A percentile compares a stretch with the other conserved stretches of the same genome.
phyloP scores from a whole-genome alignment of 2,329 filamentous ascomycete species.

The Alternaria consortialis region DNA sequence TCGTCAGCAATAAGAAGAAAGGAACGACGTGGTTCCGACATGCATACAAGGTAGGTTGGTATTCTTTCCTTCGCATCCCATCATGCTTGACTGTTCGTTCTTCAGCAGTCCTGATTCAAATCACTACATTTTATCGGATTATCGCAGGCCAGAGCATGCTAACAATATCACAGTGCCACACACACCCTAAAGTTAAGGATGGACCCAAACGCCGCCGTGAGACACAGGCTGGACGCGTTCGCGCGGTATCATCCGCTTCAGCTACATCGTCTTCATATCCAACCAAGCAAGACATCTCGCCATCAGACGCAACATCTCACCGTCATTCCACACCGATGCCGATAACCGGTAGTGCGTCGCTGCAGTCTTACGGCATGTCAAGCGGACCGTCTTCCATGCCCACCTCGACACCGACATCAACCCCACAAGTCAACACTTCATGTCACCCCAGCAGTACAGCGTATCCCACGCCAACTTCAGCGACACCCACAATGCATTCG shows the following conservation, averaged over 20 bases:
- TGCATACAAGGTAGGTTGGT: slow-evolving; percentile 75
- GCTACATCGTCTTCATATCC: slow-evolving; percentile 47
- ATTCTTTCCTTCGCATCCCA: slow-evolving; percentile 15
- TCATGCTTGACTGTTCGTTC: slow-evolving; percentile 10
- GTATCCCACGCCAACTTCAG: slow-evolving; percentile 38
- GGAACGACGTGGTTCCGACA: slow-evolving; percentile 93
- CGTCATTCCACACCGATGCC: slow-evolving; percentile 46
- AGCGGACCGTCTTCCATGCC: slow-evolving; percentile 23
- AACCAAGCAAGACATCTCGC: slow-evolving; percentile 39
- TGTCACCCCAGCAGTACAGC: slow-evolving; percentile 34
- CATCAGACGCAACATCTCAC: slow-evolving; percentile 32
- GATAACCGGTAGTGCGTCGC: slow-evolving; percentile 30
- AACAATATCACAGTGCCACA: slow-evolving; percentile 50
- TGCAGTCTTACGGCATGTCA: slow-evolving; percentile 38
- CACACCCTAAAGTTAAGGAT: slow-evolving; percentile 55
- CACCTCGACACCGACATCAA: slow-evolving; percentile 32
- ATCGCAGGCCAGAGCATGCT: slow-evolving; percentile 30
- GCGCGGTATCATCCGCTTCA: slow-evolving; percentile 48
- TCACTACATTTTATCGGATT: slow-evolving; percentile 2
- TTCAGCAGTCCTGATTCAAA: slow-evolving; percentile 11
- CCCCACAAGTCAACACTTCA: slow-evolving; percentile 29
- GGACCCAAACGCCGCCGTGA: slow-evolving; percentile 54
- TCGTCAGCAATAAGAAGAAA: slow-evolving; percentile 88
- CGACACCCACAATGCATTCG: slow-evolving; percentile 32
- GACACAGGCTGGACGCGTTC: slow-evolving; percentile 49